Percentiles rank a stretch among this genome's conserved stretches.
These are phyloP conservation scores for Aspergillus homomorphus DNA, from an alignment of 495 filamentous ascomycete genomes.

Conservation along the genomic window DNA sequence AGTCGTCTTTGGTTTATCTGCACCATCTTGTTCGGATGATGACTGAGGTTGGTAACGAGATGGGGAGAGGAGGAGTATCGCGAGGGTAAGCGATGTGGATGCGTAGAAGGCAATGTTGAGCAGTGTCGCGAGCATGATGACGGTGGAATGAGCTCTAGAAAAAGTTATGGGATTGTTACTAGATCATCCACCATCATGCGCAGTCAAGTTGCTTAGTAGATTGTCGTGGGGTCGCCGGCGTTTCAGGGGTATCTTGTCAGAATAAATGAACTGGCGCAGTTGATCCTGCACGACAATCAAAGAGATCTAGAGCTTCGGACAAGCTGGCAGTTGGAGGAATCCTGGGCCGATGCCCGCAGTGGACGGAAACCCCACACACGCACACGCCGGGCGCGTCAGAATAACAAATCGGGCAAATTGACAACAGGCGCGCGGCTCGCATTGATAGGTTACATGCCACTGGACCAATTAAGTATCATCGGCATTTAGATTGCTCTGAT, in stretches of 20 bases:
- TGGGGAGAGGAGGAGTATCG: conserved; percentile 47
- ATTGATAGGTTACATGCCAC: neutral
- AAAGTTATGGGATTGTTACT: neutral
- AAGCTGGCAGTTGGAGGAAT: neutral
- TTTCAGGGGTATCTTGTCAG: too few relatives aligned
- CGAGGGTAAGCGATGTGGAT: conserved; percentile 48
- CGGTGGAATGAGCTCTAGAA: neutral
- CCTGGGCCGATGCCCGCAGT: conserved; percentile 6
- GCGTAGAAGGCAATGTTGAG: conserved; percentile 46
- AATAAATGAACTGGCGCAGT: too few relatives aligned
- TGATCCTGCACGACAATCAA: neutral
- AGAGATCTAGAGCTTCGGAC: neutral
- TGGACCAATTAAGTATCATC: conserved; percentile 3
- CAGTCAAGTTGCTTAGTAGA: neutral
- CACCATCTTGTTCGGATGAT: conserved; percentile 9
- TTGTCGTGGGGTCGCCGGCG: too few relatives aligned
- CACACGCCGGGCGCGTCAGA: neutral
- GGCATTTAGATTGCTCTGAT: neutral
- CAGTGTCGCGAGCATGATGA: conserved; percentile 40
- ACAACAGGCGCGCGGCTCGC: neutral
- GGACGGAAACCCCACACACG: neutral
- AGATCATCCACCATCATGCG: conserved; percentile 1
- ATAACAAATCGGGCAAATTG: neutral
- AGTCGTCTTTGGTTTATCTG: conserved; percentile 31
- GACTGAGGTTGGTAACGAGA: conserved; percentile 43